Evolutionary conservation across 441 rosid genomes (phyloP).

Genomic region (Bruguiera hainesii): DNA sequence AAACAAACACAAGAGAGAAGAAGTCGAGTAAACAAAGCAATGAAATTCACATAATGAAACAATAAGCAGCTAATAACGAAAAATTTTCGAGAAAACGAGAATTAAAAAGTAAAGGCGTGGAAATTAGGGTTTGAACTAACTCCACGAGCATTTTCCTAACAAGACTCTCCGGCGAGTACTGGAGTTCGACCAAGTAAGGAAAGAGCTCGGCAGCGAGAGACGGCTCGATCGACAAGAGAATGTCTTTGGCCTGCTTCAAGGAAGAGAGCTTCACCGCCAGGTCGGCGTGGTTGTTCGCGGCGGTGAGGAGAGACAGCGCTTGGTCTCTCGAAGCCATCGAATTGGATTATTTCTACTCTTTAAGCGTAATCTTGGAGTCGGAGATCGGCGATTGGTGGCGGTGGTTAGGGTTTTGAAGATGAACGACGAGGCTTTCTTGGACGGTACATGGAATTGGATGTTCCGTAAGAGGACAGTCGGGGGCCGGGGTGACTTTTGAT

Average conservation of each 20-base stretch:
- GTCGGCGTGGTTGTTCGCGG: constrained; percentile 87
- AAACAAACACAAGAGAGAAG: too few relatives aligned
- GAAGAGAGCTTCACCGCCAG: constrained; percentile 95
- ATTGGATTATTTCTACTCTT: constrained; percentile 17
- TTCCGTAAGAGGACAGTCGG: too few relatives aligned
- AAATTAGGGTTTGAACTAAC: constrained; percentile 61
- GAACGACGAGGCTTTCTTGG: constrained; percentile 19
- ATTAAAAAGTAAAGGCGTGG: not conserved
- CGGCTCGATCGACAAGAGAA: constrained; percentile 63
- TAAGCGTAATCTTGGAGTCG: too few relatives aligned
- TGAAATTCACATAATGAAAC: not conserved
- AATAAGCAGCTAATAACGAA: constrained; percentile 7
- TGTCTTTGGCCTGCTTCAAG: constrained; percentile 74
- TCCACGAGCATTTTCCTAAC: constrained; percentile 76
- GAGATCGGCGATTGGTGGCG: too few relatives aligned
- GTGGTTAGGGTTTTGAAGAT: constrained; percentile 31
- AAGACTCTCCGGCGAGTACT: constrained; percentile 70
- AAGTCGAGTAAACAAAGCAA: not conserved
- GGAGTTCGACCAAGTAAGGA: constrained; percentile 76
- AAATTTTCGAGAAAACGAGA: not conserved
- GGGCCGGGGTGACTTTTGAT: too few relatives aligned
- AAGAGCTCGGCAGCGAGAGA: constrained; percentile 76
- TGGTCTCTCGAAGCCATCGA: constrained; percentile 55
- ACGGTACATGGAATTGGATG: too few relatives aligned
- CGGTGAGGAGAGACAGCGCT: constrained; percentile 80